Evolutionary conservation across 176 grass and related monocot species (phyloP), one percentile per base, ranked within the genome.

Genomic region (Typha latifolia): DNA sequence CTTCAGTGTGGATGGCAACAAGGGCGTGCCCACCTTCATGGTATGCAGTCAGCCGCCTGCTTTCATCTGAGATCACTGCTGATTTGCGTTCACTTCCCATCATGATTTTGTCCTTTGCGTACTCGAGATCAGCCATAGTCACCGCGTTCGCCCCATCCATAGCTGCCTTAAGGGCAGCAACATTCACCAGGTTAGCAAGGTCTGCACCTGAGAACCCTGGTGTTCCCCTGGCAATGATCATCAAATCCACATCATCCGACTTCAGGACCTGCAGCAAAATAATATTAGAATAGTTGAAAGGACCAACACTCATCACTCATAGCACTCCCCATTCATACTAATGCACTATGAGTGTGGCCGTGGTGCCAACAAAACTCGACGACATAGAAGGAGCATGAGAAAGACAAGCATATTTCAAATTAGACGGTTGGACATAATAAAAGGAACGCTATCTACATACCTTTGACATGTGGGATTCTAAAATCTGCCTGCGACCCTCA

Each of bases 11-110:
- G 67, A 94, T 85, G 32, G 89, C 86, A 66, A 99, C 95, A 66
- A 99, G 87, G 77, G 95, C 89, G 76, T 99, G 95, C 26, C 95
- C 95, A 50, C 89, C 89, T 66, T 99, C 95, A 72, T 99, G 95
- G 70, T 90, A 99, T 5, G 95, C 95, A 6, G 89, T 94, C 71
- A 99, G 63, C 48, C 78, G 90, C 62, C 81, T 79, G 79, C 70
- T 71, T 79, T 94, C 89, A 22, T 86, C 86, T 51, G 89, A 93
- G 51, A 94, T 87, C 63, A 99, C 81, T 67, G 89, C 89, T 16
- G 95, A 94, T 69, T 90, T 99, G 48, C 95, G 73, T 67, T 99
- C 95, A n/a, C 89, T 93, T 13, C 95, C 95, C 89, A 94, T 90
- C 86, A 90, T 94, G 74, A 99, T 94, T 52, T 80, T 61, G 79